These are phyloP conservation scores for Sporothrix humicola DNA, from an alignment of 2,329 filamentous ascomycete genomes.

Conservation along the genomic window DNA sequence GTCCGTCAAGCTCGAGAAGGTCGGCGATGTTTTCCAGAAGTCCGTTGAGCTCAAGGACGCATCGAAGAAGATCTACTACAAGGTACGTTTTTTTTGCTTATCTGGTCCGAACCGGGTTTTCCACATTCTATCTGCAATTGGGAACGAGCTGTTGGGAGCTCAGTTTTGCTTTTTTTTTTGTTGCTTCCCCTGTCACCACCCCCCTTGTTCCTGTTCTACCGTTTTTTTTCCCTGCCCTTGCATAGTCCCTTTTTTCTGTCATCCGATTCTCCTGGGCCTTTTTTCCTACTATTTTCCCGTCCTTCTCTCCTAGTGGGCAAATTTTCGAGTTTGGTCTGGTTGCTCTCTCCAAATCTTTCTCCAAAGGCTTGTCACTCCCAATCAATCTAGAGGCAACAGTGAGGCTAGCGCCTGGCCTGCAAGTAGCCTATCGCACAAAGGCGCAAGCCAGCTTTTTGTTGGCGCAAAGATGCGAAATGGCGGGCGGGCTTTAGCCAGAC, in stretches of 20 bases:
- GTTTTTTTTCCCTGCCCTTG: no score
- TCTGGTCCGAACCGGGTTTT: background rate
- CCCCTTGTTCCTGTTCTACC: no score
- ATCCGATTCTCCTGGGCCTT: background rate
- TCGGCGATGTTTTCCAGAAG: conserved; percentile 77
- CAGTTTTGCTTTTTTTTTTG: background rate
- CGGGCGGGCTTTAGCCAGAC: conserved; percentile 8
- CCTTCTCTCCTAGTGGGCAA: background rate
- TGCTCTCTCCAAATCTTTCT: conserved; percentile 13
- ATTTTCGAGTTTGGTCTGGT: background rate
- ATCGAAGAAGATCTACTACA: conserved; percentile 84
- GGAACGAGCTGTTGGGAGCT: background rate
- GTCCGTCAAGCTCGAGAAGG: conserved; percentile 80
- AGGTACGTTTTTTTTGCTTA: conserved; percentile 62
- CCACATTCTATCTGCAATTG: background rate
- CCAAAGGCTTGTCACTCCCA: background rate
- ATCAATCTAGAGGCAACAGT: conserved; percentile 15
- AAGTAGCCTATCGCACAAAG: background rate
- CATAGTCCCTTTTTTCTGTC: no score
- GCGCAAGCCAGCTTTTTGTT: conserved; percentile 3
- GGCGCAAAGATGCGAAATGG: background rate
- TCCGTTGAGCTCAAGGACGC: conserved; percentile 72
- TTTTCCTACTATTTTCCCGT: background rate
- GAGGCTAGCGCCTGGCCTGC: background rate
- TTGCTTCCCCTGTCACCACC: background rate